Evolutionary conservation across 345 rosid genomes (phyloP).

Genomic region (Syzygium oleosum): DNA sequence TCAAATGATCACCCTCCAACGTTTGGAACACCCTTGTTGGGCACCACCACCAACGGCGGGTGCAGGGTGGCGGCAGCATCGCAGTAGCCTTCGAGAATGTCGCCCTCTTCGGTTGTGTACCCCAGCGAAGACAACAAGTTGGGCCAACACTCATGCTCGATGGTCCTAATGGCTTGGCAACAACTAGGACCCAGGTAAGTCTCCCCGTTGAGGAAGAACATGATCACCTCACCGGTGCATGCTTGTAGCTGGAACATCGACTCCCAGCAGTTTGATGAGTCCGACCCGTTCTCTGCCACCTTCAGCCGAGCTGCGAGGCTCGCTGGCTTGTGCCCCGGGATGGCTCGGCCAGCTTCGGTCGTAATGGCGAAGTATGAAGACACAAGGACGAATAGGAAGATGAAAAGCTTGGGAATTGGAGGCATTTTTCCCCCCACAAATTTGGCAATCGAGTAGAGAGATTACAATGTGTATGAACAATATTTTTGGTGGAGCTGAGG

Average conservation of each 20-base stretch:
- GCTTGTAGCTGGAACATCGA: constrained; percentile 63
- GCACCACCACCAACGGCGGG: neutral
- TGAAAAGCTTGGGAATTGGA: neutral
- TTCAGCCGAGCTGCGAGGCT: constrained; percentile 25
- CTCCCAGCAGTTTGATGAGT: constrained; percentile 57
- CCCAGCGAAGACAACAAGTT: constrained; percentile 47
- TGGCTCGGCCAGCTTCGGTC: neutral
- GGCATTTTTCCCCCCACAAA: neutral
- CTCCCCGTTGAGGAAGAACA: constrained; percentile 75
- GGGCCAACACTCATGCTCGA: constrained; percentile 57
- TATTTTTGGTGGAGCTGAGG: neutral
- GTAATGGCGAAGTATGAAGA: neutral
- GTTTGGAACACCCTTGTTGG: neutral
- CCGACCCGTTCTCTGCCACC: constrained; percentile 31
- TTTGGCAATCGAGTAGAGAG: neutral
- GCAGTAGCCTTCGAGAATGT: constrained; percentile 69
- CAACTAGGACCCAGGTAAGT: constrained; percentile 51
- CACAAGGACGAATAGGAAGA: neutral
- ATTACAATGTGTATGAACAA: neutral
- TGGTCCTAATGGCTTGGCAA: constrained; percentile 48
- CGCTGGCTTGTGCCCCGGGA: neutral
- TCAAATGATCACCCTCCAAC: neutral
- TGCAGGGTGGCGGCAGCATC: constrained; percentile 1
- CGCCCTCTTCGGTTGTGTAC: constrained; percentile 54
- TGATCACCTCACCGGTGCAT: constrained; percentile 65